Percentiles rank a stretch among this genome's conserved stretches.
Evolutionary conservation across 768 basidiomycete genomes (phyloP).

Genomic region (Pilatotrama ljubarskyi): DNA sequence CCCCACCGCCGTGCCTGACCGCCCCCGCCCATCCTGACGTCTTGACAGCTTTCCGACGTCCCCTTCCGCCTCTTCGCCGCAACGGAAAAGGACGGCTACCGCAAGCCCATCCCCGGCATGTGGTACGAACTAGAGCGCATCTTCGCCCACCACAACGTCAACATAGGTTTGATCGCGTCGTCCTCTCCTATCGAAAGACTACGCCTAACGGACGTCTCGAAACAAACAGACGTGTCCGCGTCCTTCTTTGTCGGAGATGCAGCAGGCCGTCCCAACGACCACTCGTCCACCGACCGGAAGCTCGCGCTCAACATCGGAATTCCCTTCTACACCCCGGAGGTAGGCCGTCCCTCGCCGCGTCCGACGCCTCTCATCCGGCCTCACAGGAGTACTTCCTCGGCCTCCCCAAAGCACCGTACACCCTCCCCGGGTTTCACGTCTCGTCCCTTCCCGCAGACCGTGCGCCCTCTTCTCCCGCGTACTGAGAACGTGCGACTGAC

Average conservation of each 20-base stretch:
- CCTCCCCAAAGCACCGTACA: slow-evolving; percentile 39
- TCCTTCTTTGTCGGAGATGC: slow-evolving; percentile 91
- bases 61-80: slow-evolving; percentile 84
- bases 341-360: slow-evolving; percentile 32
- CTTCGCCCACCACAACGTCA: slow-evolving; percentile 54
- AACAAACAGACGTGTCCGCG: slow-evolving; percentile 51
- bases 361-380: not conserved
- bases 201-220: slow-evolving; percentile 21
- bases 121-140: slow-evolving; percentile 71
- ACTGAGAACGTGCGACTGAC: not conserved
- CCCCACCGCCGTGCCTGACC: not conserved
- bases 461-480: slow-evolving; percentile 3
- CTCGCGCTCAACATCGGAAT: slow-evolving; percentile 79
- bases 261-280: slow-evolving; percentile 78
- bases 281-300: slow-evolving; percentile 81
- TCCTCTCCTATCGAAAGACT: not conserved
- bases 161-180: slow-evolving; percentile 55
- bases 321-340: slow-evolving; percentile 84
- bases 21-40: not conserved
- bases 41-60: slow-evolving; percentile 59
- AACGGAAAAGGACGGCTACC: slow-evolving; percentile 65
- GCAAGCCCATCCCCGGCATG: slow-evolving; percentile 90
- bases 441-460: slow-evolving; percentile 41
- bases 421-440: slow-evolving; percentile 71
- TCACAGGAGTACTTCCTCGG: slow-evolving; percentile 78